Evolutionary conservation across 1,284 basidiomycete species (phyloP), one percentile per base, ranked within the genome.

Genomic region (Somion occarium): DNA sequence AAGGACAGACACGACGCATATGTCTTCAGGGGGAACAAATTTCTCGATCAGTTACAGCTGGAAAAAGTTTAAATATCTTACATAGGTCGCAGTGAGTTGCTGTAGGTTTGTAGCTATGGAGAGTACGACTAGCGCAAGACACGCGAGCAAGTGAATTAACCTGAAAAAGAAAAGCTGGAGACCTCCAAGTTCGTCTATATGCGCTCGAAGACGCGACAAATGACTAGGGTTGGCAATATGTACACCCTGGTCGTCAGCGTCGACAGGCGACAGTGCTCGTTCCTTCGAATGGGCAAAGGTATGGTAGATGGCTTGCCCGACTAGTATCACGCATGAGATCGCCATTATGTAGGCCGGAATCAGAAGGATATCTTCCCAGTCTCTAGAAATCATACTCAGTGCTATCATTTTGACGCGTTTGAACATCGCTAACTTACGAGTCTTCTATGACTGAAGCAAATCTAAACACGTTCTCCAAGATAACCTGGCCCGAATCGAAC

Each of bases 11-110:
- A 18, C 3, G 54, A 60, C 20, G 61, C 54, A 56, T 64, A 65
- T 5, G 46, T 53, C 64, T 66, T 37, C 58, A 74, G 82, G 13
- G 79, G 67, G 50, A 63, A 48, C 50, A 70, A 67, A 23, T 73
- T 60, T 7, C 62, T 53, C 12, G n/a, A n/a, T n/a, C n/a, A n/a
- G n/a, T n/a, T 74, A 59, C 25, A 73, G 62, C 68, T 19, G 63
- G 48, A 49, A 37, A 38, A 51, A 50, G 44, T 5, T 3, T 20
- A 39, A 48, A 12, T 19, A 15, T 12, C 47, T 44, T 38, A 30
- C 34, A 27, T 42, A 50, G 37, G 46, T 38, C 13, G 44, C 26
- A 44, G 23, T 48, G 67, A 50, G 37, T 55, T 71, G 72, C 55
- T 68, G 71, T n/a, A 66, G 19, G 23, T 18, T 23, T 27, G 47